Evolutionary conservation across 306 rosid genomes (phyloP), one percentile per base, ranked within the genome.

Genomic region (Ceratonia siliqua): DNA sequence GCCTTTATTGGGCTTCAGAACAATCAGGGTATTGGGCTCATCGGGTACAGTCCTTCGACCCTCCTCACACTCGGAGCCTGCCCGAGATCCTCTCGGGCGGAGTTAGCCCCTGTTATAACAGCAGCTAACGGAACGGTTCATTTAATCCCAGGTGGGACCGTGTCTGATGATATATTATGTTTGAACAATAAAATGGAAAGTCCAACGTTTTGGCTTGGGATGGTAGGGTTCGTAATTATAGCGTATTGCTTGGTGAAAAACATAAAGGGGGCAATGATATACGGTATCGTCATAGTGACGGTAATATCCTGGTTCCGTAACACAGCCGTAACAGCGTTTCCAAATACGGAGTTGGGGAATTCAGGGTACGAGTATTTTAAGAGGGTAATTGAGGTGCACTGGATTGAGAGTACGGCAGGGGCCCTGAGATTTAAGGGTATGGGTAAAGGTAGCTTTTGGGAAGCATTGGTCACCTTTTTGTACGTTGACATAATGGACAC

Each of bases 401-500:
- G 84, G 13, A 87, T 93, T 5, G 42, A 88, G 24, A 75, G 64
- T 10, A 93, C 98, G 0, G 86, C 89, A 0, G 96, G 96, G 0
- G 98, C 92, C 5, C 13, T 93, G 24, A 89, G 89, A 77, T 93
- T 93, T 48, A 68, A 64, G 14, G 81, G 76, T 12, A 62, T 93
- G 8, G 39, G 83, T 0, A 86, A 85, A 22, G 85, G 86, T 27
- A 20, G 65, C 45, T 89, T 93, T 32, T 93, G 98, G 98, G 95
- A 90, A 35, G 96, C 98, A 0, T 5, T 93, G 28, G 56, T 90
- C 36, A 90, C 98, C 12, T 90, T 93, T 11, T 43, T 93, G 8
- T 93, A 90, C 74, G 95, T 90, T 3, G 98, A 93, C 76, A 89
- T 93, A 33, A 72, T 93, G 1, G 97, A 89, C 22, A 91, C 98